These are phyloP conservation scores for Cystofilobasidium bisporidii DNA, from an alignment of 768 basidiomycete species.

Conservation along the genomic window DNA sequence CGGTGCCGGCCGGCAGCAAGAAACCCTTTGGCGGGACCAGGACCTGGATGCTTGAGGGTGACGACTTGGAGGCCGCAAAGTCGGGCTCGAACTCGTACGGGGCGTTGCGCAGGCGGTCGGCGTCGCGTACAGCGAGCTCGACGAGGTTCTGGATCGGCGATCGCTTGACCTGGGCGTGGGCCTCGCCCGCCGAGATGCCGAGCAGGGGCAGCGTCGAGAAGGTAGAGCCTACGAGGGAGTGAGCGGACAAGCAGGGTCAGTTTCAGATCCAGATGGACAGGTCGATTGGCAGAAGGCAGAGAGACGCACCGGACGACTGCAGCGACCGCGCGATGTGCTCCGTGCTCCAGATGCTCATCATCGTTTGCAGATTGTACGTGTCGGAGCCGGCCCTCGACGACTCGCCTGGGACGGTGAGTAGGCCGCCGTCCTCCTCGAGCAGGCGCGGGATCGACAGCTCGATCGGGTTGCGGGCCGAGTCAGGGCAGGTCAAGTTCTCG, in stretches of 20 bases:
- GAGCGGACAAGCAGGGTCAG: slow-evolving; percentile 15
- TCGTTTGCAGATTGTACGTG: slow-evolving; percentile 51
- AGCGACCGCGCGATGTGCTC: slow-evolving; percentile 69
- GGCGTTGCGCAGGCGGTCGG: background rate
- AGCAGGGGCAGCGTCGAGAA: slow-evolving; percentile 75
- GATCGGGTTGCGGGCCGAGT: slow-evolving; percentile 81
- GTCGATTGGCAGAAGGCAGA: background rate
- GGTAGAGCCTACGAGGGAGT: slow-evolving; percentile 44
- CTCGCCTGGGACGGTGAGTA: slow-evolving; percentile 57
- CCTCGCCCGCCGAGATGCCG: slow-evolving; percentile 53
- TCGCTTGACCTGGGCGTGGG: slow-evolving; percentile 33
- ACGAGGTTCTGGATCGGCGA: slow-evolving; percentile 23
- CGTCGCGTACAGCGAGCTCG: background rate
- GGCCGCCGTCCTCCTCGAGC: slow-evolving; percentile 66
- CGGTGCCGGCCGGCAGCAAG: slow-evolving; percentile 48
- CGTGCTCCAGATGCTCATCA: slow-evolving; percentile 84
- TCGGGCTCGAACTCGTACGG: slow-evolving; percentile 42
- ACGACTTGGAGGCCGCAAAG: slow-evolving; percentile 45
- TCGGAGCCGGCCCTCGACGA: slow-evolving; percentile 47
- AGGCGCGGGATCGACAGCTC: slow-evolving; percentile 64
- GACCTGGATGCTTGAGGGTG: slow-evolving; percentile 37
- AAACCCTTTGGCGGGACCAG: slow-evolving; percentile 40
- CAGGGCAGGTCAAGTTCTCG: slow-evolving; percentile 69
- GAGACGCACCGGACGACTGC: slow-evolving; percentile 51
- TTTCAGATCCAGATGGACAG: background rate